phyloP scores from a whole-genome alignment of 345 rosid genomes.

The Murraya paniculata region DNA sequence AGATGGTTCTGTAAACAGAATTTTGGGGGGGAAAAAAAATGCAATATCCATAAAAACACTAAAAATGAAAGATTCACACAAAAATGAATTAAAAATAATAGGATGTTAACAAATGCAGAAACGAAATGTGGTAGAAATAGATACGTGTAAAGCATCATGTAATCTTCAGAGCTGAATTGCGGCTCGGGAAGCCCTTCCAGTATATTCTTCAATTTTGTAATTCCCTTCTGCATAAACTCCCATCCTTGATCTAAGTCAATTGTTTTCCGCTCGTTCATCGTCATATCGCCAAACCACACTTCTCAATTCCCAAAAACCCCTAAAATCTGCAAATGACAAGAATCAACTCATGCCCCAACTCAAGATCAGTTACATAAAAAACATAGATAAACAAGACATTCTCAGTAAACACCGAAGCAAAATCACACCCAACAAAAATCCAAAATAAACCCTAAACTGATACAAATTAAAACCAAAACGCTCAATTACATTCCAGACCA shows the following conservation, averaged over 20 bases:
- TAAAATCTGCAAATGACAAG: constrained; percentile 14
- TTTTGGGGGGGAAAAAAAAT: constrained; percentile 2
- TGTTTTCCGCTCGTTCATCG: constrained; percentile 39
- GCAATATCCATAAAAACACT: background rate
- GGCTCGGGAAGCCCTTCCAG: constrained; percentile 54
- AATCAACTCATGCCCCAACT: background rate
- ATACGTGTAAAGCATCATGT: constrained; percentile 72
- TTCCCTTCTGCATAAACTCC: constrained; percentile 61
- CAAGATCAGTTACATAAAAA: background rate
- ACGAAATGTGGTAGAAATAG: constrained; percentile 1
- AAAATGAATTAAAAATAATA: background rate
- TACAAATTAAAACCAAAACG: background rate
- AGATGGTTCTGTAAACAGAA: constrained; percentile 45
- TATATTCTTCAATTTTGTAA: constrained; percentile 53
- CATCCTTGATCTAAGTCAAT: constrained; percentile 58
- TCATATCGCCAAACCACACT: constrained; percentile 20
- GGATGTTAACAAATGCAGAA: background rate
- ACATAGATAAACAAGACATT: background rate
- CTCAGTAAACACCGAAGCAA: background rate
- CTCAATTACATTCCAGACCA: background rate
- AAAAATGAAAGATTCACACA: background rate
- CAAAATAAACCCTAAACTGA: background rate
- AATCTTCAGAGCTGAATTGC: constrained; percentile 52
- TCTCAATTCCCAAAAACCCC: background rate
- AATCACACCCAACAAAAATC: background rate